Evolutionary conservation across 129 eudicot genomes (phyloP).

Genomic region (Mikania micrantha): DNA sequence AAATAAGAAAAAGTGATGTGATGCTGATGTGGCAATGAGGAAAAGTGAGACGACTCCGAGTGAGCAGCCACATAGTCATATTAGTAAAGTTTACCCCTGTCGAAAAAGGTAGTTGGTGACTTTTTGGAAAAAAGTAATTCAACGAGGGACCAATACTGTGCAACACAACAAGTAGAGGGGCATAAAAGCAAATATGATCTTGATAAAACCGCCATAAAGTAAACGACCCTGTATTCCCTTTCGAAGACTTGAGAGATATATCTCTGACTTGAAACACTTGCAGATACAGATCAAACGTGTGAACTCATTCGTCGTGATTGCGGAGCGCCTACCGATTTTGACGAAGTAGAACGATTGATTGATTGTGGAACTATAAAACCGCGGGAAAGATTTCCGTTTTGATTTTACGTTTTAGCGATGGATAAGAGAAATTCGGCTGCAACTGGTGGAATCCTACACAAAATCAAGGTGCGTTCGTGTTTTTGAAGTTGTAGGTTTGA

Average conservation of each 20-base stretch:
- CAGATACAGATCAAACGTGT: slow-evolving; percentile 11
- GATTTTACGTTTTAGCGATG: slow-evolving; percentile 22
- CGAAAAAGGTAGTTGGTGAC: neutral
- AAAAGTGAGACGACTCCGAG: too few relatives aligned
- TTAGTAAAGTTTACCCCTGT: too few relatives aligned
- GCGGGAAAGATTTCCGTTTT: slow-evolving; percentile 13
- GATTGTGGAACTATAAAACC: neutral
- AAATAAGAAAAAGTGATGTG: too few relatives aligned
- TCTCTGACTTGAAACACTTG: slow-evolving; percentile 10
- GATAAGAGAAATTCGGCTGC: slow-evolving; percentile 32
- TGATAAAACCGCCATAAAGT: slow-evolving; percentile 47
- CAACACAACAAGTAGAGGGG: neutral
- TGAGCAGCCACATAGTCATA: too few relatives aligned
- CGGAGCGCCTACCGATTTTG: slow-evolving; percentile 1
- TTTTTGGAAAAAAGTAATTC: neutral
- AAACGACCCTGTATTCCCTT: slow-evolving; percentile 35
- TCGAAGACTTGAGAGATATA: slow-evolving; percentile 14
- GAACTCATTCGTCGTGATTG: slow-evolving; percentile 3
- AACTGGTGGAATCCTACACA: slow-evolving; percentile 29
- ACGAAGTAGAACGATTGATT: neutral
- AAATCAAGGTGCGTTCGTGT: slow-evolving; percentile 33
- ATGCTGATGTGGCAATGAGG: too few relatives aligned
- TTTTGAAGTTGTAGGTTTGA: neutral
- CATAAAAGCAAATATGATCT: neutral
- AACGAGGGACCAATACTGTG: too few relatives aligned